Evolutionary conservation across 2,329 filamentous ascomycete genomes (phyloP).

Genomic region (Byssothecium circinans): DNA sequence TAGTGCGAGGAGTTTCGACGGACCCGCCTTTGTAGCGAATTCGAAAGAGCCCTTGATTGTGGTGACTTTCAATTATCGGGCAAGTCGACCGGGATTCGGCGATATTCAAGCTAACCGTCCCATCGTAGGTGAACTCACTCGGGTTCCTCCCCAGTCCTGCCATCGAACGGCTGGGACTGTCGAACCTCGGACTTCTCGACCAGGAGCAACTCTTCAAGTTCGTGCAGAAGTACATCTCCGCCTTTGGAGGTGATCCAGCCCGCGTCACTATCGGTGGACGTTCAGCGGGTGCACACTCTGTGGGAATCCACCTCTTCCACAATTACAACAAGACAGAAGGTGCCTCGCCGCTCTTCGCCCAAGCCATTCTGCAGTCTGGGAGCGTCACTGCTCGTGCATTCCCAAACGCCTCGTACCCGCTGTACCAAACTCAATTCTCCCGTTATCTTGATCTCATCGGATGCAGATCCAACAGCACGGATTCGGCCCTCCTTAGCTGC

Average conservation of each 20-base stretch:
- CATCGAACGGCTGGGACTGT: constrained; percentile 27
- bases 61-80: constrained; percentile 34
- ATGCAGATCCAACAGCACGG: constrained; percentile 23
- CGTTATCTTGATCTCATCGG: constrained; percentile 21
- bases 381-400: constrained; percentile 31
- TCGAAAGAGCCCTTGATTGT: constrained; percentile 25
- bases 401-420: constrained; percentile 29
- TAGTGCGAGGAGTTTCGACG: constrained; percentile 29
- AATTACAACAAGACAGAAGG: constrained; percentile 29
- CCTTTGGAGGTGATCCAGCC: constrained; percentile 44
- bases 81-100: constrained; percentile 1
- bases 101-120: neutral
- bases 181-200: constrained; percentile 32
- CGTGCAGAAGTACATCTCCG: constrained; percentile 42
- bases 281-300: constrained; percentile 37
- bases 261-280: constrained; percentile 44
- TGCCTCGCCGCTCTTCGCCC: constrained; percentile 25
- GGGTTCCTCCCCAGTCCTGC: constrained; percentile 28
- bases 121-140: constrained; percentile 21
- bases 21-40: constrained; percentile 28
- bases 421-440: constrained; percentile 30
- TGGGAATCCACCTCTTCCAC: constrained; percentile 32
- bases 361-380: constrained; percentile 32
- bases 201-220: constrained; percentile 34
- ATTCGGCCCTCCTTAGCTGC: constrained; percentile 41